Percentiles rank a stretch among this genome's conserved stretches.
Conservation (phyloP, 257 asterid genomes). For the Nicotiana sylvestris region DNA sequence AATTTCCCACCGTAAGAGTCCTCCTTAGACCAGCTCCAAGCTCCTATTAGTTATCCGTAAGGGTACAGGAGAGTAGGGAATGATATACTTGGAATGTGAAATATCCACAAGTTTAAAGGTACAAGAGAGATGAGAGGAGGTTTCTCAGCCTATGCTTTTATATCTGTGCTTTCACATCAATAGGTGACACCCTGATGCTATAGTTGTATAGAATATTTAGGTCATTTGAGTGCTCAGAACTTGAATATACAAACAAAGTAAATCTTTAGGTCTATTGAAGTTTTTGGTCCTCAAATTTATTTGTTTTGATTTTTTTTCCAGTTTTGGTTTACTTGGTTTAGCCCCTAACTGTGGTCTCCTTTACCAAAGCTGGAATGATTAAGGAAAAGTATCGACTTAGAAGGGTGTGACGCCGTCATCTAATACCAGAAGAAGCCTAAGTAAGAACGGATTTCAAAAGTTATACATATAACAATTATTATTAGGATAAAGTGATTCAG, state of each 20-base stretch:
- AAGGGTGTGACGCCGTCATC: not conserved
- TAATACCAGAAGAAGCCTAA: not conserved
- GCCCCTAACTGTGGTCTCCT: not conserved
- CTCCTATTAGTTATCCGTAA: not conserved
- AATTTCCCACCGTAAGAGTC: not conserved
- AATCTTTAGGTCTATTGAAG: too few relatives aligned
- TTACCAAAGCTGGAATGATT: not conserved
- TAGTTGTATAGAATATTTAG: not conserved
- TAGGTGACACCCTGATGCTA: not conserved
- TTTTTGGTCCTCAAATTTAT: too few relatives aligned
- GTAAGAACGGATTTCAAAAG: not conserved
- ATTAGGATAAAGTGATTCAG: not conserved
- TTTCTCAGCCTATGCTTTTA: not conserved
- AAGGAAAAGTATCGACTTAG: not conserved
- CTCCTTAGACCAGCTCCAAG: not conserved
- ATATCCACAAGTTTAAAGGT: not conserved
- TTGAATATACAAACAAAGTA: not conserved
- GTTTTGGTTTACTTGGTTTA: too few relatives aligned
- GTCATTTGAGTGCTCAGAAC: not conserved
- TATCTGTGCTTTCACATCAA: not conserved
- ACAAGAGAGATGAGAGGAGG: not conserved
- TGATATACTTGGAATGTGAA: not conserved
- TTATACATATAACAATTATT: not conserved
- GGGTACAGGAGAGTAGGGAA: not conserved
- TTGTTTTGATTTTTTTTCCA: too few relatives aligned